Evolutionary conservation across 345 rosid genomes (phyloP).

Genomic region (Brassica nigra): DNA sequence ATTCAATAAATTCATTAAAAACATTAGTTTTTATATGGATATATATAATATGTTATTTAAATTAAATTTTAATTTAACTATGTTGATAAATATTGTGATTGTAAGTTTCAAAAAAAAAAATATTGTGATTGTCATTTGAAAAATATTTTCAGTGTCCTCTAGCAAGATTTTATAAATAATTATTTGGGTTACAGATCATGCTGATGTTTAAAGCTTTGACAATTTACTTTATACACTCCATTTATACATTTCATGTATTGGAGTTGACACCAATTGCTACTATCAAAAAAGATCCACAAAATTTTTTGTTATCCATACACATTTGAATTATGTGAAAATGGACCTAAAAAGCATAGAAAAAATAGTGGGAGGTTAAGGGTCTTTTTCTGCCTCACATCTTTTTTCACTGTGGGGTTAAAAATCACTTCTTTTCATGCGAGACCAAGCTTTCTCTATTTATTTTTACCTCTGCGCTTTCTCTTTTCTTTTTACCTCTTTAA

Average conservation of each 20-base stretch:
- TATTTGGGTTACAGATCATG: neutral
- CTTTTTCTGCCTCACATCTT: slow-evolving; percentile 42
- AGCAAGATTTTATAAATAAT: neutral
- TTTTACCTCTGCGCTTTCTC: slow-evolving; percentile 26
- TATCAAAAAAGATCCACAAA: neutral
- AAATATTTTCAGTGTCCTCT: neutral
- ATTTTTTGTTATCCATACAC: slow-evolving; percentile 8
- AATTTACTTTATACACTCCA: neutral
- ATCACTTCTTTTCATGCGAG: slow-evolving; percentile 41
- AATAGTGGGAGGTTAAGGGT: slow-evolving; percentile 40
- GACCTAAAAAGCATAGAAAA: slow-evolving; percentile 5
- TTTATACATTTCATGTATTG: neutral
- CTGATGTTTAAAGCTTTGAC: neutral
- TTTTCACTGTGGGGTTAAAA: slow-evolving; percentile 48
- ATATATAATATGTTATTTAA: neutral
- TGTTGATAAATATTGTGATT: neutral
- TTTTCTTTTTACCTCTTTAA: slow-evolving; percentile 21
- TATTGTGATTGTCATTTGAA: neutral
- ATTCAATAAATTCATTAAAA: neutral
- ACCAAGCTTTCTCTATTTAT: slow-evolving; percentile 15
- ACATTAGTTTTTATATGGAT: neutral
- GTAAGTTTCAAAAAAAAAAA: neutral
- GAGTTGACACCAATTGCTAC: slow-evolving; percentile 26
- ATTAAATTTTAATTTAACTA: neutral
- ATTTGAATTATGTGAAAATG: slow-evolving; percentile 32